Conservation (phyloP, 106 monocot species). For the Acorus gramineus region DNA sequence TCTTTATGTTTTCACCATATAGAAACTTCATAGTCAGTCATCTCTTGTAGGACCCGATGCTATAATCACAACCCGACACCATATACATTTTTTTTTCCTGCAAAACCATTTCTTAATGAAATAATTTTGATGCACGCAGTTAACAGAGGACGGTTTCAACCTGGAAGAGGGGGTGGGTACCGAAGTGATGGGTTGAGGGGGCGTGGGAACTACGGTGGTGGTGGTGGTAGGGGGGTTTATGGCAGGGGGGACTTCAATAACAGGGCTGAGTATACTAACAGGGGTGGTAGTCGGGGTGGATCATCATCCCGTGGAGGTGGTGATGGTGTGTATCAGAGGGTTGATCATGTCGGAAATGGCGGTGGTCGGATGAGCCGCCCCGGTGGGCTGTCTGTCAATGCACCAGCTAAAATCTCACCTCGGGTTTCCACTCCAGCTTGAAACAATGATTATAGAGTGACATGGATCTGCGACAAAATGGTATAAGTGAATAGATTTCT, state of each 20-base stretch:
- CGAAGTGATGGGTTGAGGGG: slow-evolving; percentile 47
- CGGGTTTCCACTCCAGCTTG: slow-evolving; percentile 17
- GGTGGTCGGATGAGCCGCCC: slow-evolving; percentile 28
- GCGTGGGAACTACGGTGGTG: slow-evolving; percentile 25
- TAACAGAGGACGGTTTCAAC: slow-evolving; percentile 35
- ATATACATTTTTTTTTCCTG: no score
- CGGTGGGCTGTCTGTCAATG: slow-evolving; percentile 6
- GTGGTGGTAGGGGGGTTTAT: slow-evolving; percentile 41
- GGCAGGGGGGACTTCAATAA: slow-evolving; percentile 36
- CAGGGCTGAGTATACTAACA: slow-evolving; percentile 31
- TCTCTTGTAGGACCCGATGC: no score
- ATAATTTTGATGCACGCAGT: slow-evolving; percentile 15
- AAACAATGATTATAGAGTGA: neutral
- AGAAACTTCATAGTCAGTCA: no score
- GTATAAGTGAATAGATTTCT: no score
- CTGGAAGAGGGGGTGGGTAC: slow-evolving; percentile 52
- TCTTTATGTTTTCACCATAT: no score
- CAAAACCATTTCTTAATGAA: no score
- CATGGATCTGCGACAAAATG: no score
- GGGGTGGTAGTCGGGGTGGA: slow-evolving; percentile 36
- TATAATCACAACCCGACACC: no score
- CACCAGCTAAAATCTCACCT: neutral
- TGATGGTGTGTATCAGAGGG: slow-evolving; percentile 34
- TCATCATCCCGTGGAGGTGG: slow-evolving; percentile 29
- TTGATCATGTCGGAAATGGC: slow-evolving; percentile 25